phyloP scores from a whole-genome alignment of 305 asterid genomes.

The Plantago coronopus region DNA sequence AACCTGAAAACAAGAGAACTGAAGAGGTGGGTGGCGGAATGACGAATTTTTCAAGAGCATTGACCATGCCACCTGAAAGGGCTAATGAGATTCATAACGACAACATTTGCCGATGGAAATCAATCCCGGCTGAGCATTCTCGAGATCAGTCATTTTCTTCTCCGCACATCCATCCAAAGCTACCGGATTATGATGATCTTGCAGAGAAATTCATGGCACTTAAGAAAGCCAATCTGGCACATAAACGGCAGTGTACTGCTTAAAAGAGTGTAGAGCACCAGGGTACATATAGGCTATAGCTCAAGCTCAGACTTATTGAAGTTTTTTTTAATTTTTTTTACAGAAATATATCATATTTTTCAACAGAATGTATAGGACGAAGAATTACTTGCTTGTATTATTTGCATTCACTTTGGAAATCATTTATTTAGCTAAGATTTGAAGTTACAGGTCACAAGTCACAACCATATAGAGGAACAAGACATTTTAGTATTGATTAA shows the following conservation, averaged over 20 bases:
- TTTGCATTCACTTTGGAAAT: too few species aligned
- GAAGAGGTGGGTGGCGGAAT: conserved; percentile 1
- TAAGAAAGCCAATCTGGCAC: conserved; percentile 42
- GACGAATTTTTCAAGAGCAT: conserved; percentile 29
- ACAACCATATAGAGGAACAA: too few species aligned
- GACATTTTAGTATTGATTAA: too few species aligned
- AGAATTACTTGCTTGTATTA: too few species aligned
- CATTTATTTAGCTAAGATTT: too few species aligned
- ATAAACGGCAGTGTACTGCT: conserved; percentile 6
- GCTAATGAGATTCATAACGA: conserved; percentile 26
- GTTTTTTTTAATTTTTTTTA: too few species aligned
- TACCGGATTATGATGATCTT: conserved; percentile 79
- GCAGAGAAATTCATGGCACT: conserved; percentile 63
- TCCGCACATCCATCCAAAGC: conserved; percentile 76
- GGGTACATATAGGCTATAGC: too few species aligned
- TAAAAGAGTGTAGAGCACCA: too few species aligned
- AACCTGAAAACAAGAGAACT: background rate
- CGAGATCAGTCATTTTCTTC: conserved; percentile 4
- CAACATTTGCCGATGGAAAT: conserved; percentile 37
- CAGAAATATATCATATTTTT: too few species aligned
- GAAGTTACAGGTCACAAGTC: too few species aligned
- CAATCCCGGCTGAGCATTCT: conserved; percentile 36
- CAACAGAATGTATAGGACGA: too few species aligned
- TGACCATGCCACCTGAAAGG: conserved; percentile 49
- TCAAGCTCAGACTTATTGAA: too few species aligned